These are phyloP conservation scores for Trichoderma sp. DNA, from an alignment of 2,329 filamentous ascomycete genomes.

Conservation along the genomic window DNA sequence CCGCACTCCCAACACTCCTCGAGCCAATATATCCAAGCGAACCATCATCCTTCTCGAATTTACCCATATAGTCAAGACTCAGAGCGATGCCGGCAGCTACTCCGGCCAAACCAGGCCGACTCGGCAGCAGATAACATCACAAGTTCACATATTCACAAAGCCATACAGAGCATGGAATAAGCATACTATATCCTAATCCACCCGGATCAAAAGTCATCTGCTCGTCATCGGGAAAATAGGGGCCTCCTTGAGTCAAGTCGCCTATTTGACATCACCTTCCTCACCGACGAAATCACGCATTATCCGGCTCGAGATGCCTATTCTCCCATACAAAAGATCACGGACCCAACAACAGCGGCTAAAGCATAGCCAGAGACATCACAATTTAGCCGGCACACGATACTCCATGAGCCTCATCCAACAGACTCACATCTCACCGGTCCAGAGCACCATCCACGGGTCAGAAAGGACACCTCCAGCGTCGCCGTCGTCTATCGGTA, in stretches of 20 bases:
- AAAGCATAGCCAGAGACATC: background rate
- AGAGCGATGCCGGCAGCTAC: too few relatives aligned
- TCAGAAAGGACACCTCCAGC: background rate
- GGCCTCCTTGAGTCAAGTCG: background rate
- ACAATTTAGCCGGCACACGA: slow-evolving; percentile 11
- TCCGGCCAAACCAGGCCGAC: too few relatives aligned
- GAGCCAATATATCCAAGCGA: too few relatives aligned
- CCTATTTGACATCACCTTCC: too few relatives aligned
- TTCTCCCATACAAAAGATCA: background rate
- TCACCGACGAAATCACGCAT: background rate
- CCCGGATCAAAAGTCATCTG: background rate
- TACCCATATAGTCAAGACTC: too few relatives aligned
- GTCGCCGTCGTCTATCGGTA: background rate
- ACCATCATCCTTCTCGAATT: too few relatives aligned
- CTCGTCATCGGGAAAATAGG: background rate
- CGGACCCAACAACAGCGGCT: background rate
- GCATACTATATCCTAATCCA: too few relatives aligned
- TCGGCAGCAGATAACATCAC: too few relatives aligned
- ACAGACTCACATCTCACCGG: background rate
- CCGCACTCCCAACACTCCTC: too few relatives aligned
- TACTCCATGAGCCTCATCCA: background rate
- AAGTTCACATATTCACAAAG: too few relatives aligned
- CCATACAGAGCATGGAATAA: too few relatives aligned
- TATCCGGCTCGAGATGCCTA: slow-evolving; percentile 1
- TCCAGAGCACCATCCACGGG: background rate